Evolutionary conservation across 768 basidiomycete genomes (phyloP).

Genomic region (Xerocomellus intermedius): DNA sequence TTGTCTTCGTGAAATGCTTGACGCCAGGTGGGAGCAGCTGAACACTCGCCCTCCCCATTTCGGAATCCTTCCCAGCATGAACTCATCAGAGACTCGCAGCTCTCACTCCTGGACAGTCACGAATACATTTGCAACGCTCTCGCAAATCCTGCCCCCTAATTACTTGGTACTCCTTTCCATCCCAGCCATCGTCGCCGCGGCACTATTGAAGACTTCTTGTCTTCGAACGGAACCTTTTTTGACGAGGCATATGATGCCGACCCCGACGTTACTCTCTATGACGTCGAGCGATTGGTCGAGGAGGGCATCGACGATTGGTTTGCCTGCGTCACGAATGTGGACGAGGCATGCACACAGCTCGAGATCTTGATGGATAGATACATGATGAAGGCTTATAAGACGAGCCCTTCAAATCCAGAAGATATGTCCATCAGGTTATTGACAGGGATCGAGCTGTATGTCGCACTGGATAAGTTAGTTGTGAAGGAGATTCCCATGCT

Average conservation of each 20-base stretch:
- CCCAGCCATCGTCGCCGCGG: constrained; percentile 2
- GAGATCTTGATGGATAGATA: constrained; percentile 24
- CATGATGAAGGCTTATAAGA: constrained; percentile 13
- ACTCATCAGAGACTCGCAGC: not conserved
- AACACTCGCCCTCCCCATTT: not conserved
- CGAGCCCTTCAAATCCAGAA: constrained; percentile 36
- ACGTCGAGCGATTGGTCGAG: constrained; percentile 37
- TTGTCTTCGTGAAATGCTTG: not conserved
- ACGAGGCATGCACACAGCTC: constrained; percentile 11
- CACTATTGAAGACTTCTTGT: constrained; percentile 17
- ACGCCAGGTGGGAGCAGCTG: not conserved
- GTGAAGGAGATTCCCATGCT: constrained; percentile 27
- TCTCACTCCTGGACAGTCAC: not conserved
- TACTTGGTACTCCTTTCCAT: not conserved
- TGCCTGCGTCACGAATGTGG: not conserved
- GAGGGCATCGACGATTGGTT: constrained; percentile 35
- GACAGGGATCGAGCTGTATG: constrained; percentile 32
- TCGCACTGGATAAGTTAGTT: constrained; percentile 31
- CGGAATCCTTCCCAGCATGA: not conserved
- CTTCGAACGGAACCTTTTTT: constrained; percentile 8
- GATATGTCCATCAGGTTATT: constrained; percentile 40
- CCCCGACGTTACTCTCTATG: constrained; percentile 27
- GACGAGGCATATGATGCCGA: constrained; percentile 3
- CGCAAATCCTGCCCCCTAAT: too few species aligned
- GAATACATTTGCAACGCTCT: not conserved